A percentile compares a stretch with the other conserved stretches of the same genome.
phyloP scores from a whole-genome alignment of 768 basidiomycete species.

The Amanita phalloides region DNA sequence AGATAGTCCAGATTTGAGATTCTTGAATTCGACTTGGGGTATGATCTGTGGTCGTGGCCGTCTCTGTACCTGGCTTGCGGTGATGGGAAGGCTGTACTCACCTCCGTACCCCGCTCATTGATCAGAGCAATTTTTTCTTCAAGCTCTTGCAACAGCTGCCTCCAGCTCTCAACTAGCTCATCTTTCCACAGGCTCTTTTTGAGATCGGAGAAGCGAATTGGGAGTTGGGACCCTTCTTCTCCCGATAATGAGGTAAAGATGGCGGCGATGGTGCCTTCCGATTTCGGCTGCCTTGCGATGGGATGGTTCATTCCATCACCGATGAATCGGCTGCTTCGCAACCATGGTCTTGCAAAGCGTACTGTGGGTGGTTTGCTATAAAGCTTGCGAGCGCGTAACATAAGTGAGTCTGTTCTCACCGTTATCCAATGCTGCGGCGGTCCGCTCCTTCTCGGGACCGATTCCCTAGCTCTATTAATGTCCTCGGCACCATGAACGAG shows the following conservation, averaged over 20 bases:
- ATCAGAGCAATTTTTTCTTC: constrained; percentile 37
- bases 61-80: neutral
- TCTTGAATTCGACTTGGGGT: constrained; percentile 35
- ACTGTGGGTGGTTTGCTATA: no score
- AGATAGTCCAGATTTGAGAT: constrained; percentile 36
- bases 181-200: constrained; percentile 47
- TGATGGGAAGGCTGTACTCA: constrained; percentile 14
- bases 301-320: neutral
- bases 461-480: no score
- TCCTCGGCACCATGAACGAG: no score
- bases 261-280: constrained; percentile 27
- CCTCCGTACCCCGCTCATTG: constrained; percentile 31
- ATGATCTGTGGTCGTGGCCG: constrained; percentile 26
- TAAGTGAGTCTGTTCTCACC: no score
- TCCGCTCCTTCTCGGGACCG: no score
- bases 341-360: no score
- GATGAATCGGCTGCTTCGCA: no score
- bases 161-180: constrained; percentile 39
- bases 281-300: constrained; percentile 16
- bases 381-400: no score
- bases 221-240: constrained; percentile 28
- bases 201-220: constrained; percentile 44
- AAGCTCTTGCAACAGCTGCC: constrained; percentile 39
- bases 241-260: constrained; percentile 30
- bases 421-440: no score